These are phyloP conservation scores for Candida sanyaensis DNA, from an alignment of 1,139 yeast species.

Conservation along the genomic window DNA sequence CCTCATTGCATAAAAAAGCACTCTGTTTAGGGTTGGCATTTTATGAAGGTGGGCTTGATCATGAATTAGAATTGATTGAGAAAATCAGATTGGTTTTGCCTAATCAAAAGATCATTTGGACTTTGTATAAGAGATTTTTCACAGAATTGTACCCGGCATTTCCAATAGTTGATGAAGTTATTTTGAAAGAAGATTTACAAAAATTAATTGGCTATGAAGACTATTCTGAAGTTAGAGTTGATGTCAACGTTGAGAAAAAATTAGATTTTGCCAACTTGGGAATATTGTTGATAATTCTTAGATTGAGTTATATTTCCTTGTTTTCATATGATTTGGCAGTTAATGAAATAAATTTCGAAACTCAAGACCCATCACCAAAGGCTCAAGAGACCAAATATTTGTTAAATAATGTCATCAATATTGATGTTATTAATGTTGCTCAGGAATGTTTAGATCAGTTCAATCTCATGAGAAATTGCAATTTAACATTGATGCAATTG, in stretches of 20 bases:
- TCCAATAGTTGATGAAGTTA: slow-evolving; percentile 50
- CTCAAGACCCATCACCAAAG: slow-evolving; percentile 23
- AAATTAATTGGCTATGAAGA: slow-evolving; percentile 25
- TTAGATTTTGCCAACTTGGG: slow-evolving; percentile 38
- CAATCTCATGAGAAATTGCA: slow-evolving; percentile 36
- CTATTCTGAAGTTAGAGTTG: slow-evolving; percentile 13
- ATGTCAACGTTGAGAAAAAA: slow-evolving; percentile 26
- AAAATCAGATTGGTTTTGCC: slow-evolving; percentile 47
- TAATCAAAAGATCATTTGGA: slow-evolving; percentile 43
- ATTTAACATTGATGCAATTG: slow-evolving; percentile 53
- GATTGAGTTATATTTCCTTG: slow-evolving; percentile 32
- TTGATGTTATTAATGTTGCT: slow-evolving; percentile 37
- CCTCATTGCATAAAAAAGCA: slow-evolving; percentile 23
- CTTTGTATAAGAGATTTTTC: slow-evolving; percentile 47
- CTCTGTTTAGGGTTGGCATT: slow-evolving; percentile 30
- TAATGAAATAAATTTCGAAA: slow-evolving; percentile 28
- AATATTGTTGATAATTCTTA: slow-evolving; percentile 25
- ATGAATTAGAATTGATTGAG: slow-evolving; percentile 27
- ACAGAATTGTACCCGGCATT: slow-evolving; percentile 42
- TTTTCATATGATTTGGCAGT: slow-evolving; percentile 32
- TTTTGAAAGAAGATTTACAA: slow-evolving; percentile 20
- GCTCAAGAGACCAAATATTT: slow-evolving; percentile 27
- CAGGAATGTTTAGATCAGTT: slow-evolving; percentile 40
- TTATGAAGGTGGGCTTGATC: slow-evolving; percentile 35
- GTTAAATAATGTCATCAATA: slow-evolving; percentile 30